Percentiles rank a stretch among this genome's conserved stretches.
Evolutionary conservation across 2,329 filamentous ascomycete species (phyloP).

Genomic region (Xylariales sp.): DNA sequence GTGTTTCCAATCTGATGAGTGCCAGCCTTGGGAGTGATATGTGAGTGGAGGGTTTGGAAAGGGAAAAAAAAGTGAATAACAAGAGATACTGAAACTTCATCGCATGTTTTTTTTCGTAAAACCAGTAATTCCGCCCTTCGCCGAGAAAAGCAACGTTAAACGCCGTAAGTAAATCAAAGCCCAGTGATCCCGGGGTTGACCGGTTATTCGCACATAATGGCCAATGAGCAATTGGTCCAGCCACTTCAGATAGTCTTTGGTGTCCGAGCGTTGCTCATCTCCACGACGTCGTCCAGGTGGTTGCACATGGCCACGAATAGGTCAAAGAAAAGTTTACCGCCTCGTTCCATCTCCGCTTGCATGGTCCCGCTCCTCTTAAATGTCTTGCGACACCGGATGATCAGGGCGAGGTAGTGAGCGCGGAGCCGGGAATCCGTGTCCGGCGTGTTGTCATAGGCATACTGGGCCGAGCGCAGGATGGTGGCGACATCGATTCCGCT

Average conservation of each 20-base stretch:
- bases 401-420: conserved; percentile 94
- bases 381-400: conserved; percentile 94
- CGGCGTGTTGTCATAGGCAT: conserved; percentile 92
- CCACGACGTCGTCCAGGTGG: conserved; percentile 93
- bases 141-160: conserved; percentile 11
- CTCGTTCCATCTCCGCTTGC: conserved; percentile 97
- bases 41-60: conserved; percentile 37
- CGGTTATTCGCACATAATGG: no score
- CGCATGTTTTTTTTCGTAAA: no score
- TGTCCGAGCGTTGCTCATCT: conserved; percentile 67
- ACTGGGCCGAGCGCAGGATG: conserved; percentile 88
- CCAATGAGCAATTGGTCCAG: conserved; percentile 11
- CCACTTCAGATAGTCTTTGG: conserved; percentile 51
- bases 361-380: conserved; percentile 98
- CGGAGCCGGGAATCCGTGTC: conserved; percentile 88
- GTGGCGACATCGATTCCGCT: conserved; percentile 87
- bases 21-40: conserved; percentile 21
- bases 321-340: conserved; percentile 95
- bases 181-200: no score
- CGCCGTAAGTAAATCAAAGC: conserved; percentile 10
- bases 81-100: no score
- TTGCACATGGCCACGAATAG: conserved; percentile 98
- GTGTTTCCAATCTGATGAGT: conserved; percentile 48
- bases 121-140: conserved; percentile 11
- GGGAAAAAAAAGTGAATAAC: conserved; percentile 28